Evolutionary conservation across 768 basidiomycete genomes (phyloP).

Genomic region (Steccherinum ochraceum): DNA sequence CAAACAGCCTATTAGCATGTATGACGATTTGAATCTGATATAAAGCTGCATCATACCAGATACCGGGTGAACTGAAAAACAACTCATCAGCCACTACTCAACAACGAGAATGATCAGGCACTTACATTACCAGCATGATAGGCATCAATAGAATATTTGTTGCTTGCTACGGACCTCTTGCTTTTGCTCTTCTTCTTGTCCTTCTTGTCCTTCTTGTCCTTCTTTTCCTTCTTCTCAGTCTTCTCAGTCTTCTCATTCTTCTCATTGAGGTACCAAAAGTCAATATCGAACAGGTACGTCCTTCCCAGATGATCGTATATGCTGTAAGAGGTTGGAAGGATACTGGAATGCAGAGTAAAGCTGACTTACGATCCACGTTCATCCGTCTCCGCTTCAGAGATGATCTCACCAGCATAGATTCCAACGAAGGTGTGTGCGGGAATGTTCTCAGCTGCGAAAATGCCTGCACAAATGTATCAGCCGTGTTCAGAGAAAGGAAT

Average conservation of each 20-base stretch:
- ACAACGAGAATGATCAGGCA: constrained; percentile 24
- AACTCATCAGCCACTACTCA: too few relatives aligned
- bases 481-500: constrained; percentile 1
- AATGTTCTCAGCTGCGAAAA: constrained; percentile 65
- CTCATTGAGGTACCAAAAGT: constrained; percentile 60
- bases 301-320: constrained; percentile 68
- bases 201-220: constrained; percentile 27
- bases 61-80: constrained; percentile 93
- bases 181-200: constrained; percentile 24
- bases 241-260: too few relatives aligned
- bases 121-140: constrained; percentile 87
- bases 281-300: constrained; percentile 80
- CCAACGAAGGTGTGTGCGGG: constrained; percentile 69
- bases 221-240: constrained; percentile 20
- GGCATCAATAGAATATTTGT: constrained; percentile 69
- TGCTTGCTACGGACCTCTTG: constrained; percentile 21
- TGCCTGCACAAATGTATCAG: constrained; percentile 37
- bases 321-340: constrained; percentile 29
- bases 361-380: constrained; percentile 59
- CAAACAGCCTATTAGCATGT: background rate
- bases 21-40: too few relatives aligned
- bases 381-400: constrained; percentile 65
- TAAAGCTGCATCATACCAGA: constrained; percentile 63
- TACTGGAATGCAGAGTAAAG: background rate
- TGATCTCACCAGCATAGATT: constrained; percentile 78